Conservation (phyloP, 116 monocot species). For the Iris pallida region DNA sequence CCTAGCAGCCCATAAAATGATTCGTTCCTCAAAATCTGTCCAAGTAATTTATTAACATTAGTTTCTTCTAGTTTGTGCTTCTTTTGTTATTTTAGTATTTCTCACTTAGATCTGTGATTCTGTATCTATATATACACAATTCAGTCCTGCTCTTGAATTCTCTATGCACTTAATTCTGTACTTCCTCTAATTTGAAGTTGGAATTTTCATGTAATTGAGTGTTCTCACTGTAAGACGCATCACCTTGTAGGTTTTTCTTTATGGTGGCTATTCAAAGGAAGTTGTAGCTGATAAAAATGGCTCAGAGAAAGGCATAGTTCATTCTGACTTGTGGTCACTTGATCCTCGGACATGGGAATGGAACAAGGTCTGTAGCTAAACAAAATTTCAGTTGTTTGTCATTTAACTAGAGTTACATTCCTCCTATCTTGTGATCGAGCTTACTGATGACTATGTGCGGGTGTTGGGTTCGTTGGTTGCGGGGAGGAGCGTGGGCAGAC, state of each 20-base stretch:
- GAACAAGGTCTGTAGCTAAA: constrained; percentile 53
- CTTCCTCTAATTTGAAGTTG: too few species aligned
- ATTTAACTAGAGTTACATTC: neutral
- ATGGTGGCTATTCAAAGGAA: constrained; percentile 94
- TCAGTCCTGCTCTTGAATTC: neutral
- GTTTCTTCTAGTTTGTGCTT: neutral
- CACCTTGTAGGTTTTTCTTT: constrained; percentile 68
- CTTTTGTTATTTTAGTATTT: neutral
- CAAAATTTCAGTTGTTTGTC: constrained; percentile 2
- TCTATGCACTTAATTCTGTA: neutral
- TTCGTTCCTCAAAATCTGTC: too few species aligned
- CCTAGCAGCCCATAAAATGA: too few species aligned
- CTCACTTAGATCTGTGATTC: neutral
- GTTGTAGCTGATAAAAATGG: constrained; percentile 63
- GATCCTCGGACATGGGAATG: constrained; percentile 97
- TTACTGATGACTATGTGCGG: too few species aligned
- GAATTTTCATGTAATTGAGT: neutral
- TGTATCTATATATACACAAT: neutral
- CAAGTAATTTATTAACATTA: too few species aligned
- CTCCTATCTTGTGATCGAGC: neutral
- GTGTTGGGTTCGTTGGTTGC: too few species aligned
- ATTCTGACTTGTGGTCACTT: constrained; percentile 95
- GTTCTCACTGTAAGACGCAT: constrained; percentile 4
- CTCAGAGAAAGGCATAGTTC: constrained; percentile 91
- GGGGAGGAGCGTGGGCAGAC: too few species aligned